Evolutionary conservation across 2,329 filamentous ascomycete genomes (phyloP).

Genomic region (Seiridium unicorne): DNA sequence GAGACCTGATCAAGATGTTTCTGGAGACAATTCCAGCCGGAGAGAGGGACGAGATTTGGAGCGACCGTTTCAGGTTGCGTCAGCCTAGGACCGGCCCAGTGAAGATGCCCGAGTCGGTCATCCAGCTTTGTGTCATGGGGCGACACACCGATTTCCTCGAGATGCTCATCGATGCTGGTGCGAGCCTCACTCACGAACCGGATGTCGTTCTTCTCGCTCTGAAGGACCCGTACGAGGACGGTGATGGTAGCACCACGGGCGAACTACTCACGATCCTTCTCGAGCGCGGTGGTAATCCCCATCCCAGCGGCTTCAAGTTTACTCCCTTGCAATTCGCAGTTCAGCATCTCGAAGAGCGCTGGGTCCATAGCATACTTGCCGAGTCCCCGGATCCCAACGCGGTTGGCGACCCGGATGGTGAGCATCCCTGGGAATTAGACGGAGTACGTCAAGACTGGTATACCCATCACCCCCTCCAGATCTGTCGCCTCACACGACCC

Average conservation of each 20-base stretch:
- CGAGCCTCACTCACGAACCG: neutral
- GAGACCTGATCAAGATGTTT: constrained; percentile 12
- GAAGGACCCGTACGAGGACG: constrained; percentile 4
- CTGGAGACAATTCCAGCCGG: neutral
- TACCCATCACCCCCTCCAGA: too few relatives aligned
- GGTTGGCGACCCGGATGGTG: too few relatives aligned
- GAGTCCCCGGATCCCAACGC: too few relatives aligned
- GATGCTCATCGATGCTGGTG: neutral
- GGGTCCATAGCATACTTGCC: constrained; percentile 8
- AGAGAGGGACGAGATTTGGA: too few relatives aligned
- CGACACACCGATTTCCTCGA: constrained; percentile 14
- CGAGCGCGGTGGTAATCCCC: constrained; percentile 15
- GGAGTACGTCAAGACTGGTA: too few relatives aligned
- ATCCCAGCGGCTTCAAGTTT: constrained; percentile 14
- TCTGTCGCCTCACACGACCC: too few relatives aligned
- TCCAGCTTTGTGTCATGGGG: constrained; percentile 13
- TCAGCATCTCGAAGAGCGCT: constrained; percentile 15
- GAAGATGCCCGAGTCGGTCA: constrained; percentile 6
- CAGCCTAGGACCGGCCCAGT: too few relatives aligned
- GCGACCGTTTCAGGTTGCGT: too few relatives aligned
- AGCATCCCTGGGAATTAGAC: too few relatives aligned
- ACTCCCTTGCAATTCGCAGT: constrained; percentile 17
- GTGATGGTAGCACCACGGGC: constrained; percentile 14
- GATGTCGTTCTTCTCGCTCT: constrained; percentile 10
- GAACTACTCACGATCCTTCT: constrained; percentile 18